phyloP scores from a whole-genome alignment of 257 asterid species.

The Capsicum baccatum region DNA sequence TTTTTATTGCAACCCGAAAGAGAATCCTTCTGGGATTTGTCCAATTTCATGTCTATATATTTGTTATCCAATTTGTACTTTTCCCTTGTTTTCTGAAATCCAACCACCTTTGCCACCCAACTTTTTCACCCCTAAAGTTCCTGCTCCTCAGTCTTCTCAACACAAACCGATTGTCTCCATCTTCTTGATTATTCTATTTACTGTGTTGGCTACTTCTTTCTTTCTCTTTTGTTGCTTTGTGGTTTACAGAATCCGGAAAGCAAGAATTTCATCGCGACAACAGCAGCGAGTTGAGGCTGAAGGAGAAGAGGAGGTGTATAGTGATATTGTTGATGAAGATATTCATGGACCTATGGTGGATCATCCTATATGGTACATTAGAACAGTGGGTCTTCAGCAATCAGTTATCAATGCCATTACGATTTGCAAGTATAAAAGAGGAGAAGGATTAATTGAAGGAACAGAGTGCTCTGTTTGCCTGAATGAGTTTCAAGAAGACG shows the following conservation, averaged over 20 bases:
- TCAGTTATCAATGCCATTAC: slow-evolving; percentile 67
- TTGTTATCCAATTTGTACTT: slow-evolving; percentile 41
- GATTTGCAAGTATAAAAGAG: slow-evolving; percentile 56
- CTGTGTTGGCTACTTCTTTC: slow-evolving; percentile 50
- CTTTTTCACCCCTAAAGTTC: neutral
- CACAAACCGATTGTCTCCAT: slow-evolving; percentile 36
- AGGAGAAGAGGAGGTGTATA: slow-evolving; percentile 37
- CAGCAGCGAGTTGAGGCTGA: slow-evolving; percentile 9
- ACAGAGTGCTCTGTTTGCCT: slow-evolving; percentile 81
- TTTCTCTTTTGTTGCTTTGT: slow-evolving; percentile 50
- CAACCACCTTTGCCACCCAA: slow-evolving; percentile 40
- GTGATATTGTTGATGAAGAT: slow-evolving; percentile 45
- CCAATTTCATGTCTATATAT: slow-evolving; percentile 28
- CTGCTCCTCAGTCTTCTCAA: slow-evolving; percentile 12
- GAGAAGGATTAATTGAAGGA: slow-evolving; percentile 67
- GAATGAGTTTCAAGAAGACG: slow-evolving; percentile 73
- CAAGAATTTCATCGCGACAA: slow-evolving; percentile 25
- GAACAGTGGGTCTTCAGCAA: slow-evolving; percentile 72
- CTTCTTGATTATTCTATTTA: slow-evolving; percentile 43
- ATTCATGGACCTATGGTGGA: slow-evolving; percentile 62
- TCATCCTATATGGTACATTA: slow-evolving; percentile 79
- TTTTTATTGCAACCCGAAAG: slow-evolving; percentile 27
- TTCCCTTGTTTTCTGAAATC: neutral
- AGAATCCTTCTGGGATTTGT: slow-evolving; percentile 36
- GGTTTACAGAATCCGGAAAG: slow-evolving; percentile 42